Base-by-base conservation (phyloP, 169 alveolate species). In the Cryptosporidium muris region DNA sequence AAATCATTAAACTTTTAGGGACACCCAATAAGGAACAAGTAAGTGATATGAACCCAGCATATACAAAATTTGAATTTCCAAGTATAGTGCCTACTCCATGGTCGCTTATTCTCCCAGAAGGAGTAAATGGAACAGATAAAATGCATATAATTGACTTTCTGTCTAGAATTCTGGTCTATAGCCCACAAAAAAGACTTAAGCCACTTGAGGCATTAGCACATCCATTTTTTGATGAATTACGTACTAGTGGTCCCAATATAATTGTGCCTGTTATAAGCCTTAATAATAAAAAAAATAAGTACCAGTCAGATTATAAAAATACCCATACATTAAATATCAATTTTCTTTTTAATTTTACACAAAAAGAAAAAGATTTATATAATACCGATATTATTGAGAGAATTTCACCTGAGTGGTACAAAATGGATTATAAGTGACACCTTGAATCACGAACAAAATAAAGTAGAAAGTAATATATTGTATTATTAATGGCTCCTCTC, bases 1-100 rank as follows among this genome's bases (percentile, higher is more conserved):
- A 96, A 80, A 97, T 97, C 34, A 96, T 97, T 34, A 64, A 91
- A 88, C 88, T 91, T 34, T 66, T 92, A 81, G 99, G 99, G 14
- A 95, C 99, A 16, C 99, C 99, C 1, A 94, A 95, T 36, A 91
- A 90, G 74, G 94, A 94, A 34, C 96, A 97, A 80, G 93, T 97
- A 93, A 60, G 88, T 45, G 96, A 96, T 2, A 96, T 97, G 98
- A 95, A 96, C 82, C 98, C 98, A 42, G 91, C 95, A 66, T 96
- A 94, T 88, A 91, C 92, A 16, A 96, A 96, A 51, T 94, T 93
- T 45, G 91, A 92, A 53, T 94, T 95, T 80, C 98, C 98, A 0
- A 90, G 92, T 67, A 91, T 97, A 42, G 90, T 89, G 65, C 90
- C 94, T 34, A 65, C 89, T 7, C 92, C 92, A 6, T 94, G 95